Percentiles rank a stretch among this genome's conserved stretches.
phyloP scores from a whole-genome alignment of 495 filamentous ascomycete genomes.

The Penicillium turbatum region DNA sequence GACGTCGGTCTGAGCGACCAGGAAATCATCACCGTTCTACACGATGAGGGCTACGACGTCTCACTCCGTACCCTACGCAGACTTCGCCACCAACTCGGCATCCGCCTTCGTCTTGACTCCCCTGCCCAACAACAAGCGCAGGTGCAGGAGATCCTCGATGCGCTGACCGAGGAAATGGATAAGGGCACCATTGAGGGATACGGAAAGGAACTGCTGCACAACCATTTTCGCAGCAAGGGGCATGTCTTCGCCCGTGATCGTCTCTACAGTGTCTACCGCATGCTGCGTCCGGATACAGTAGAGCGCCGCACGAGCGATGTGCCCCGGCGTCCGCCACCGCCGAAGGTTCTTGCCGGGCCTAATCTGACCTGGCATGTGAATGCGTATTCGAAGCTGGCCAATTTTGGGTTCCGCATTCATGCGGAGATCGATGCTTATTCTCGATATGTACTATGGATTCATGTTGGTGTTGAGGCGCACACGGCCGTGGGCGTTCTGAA shows the following conservation, averaged over 20 bases:
- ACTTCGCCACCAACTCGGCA: slow-evolving; percentile 4
- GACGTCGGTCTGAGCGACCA: slow-evolving; percentile 1
- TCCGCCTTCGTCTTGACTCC: slow-evolving; percentile 6
- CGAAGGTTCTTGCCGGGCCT: slow-evolving; percentile 18
- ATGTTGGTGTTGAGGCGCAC: slow-evolving; percentile 15
- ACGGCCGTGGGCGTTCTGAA: slow-evolving; percentile 18
- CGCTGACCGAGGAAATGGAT: slow-evolving; percentile 6
- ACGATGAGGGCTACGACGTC: slow-evolving; percentile 4
- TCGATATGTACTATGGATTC: slow-evolving; percentile 21
- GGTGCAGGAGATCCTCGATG: slow-evolving; percentile 4
- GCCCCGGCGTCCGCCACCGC: slow-evolving; percentile 9
- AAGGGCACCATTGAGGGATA: slow-evolving; percentile 16
- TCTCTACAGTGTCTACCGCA: slow-evolving; percentile 13
- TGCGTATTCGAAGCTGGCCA: slow-evolving; percentile 16
- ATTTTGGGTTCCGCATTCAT: slow-evolving; percentile 21
- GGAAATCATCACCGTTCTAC: slow-evolving; percentile 6
- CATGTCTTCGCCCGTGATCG: slow-evolving; percentile 13
- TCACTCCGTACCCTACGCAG: slow-evolving; percentile 5
- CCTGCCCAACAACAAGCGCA: slow-evolving; percentile 6
- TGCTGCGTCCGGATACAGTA: slow-evolving; percentile 11
- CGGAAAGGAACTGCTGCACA: slow-evolving; percentile 13
- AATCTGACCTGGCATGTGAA: slow-evolving; percentile 24
- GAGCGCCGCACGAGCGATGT: slow-evolving; percentile 10
- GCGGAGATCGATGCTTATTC: slow-evolving; percentile 21
- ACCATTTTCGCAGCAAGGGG: slow-evolving; percentile 12